Evolutionary conservation across 129 eudicot genomes (phyloP).

Genomic region (Tagetes patula): DNA sequence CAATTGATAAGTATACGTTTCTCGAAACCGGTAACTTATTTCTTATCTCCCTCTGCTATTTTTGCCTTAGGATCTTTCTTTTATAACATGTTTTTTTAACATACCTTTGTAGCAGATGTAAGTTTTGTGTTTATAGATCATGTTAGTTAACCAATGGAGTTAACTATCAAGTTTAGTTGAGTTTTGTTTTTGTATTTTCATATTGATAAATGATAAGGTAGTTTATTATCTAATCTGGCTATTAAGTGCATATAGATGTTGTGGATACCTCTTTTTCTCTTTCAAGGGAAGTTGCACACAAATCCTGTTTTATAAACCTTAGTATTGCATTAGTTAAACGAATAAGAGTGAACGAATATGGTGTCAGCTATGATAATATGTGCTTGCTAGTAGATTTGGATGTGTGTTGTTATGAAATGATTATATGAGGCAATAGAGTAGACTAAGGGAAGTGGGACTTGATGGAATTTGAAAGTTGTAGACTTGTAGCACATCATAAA

Average conservation of each 20-base stretch:
- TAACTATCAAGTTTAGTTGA: constrained; percentile 2
- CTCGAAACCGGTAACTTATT: constrained; percentile 37
- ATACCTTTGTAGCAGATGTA: background rate
- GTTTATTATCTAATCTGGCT: background rate
- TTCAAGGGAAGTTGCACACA: background rate
- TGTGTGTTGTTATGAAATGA: constrained; percentile 1
- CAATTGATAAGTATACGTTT: constrained; percentile 37
- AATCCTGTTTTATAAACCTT: too few species aligned
- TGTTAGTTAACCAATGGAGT: background rate
- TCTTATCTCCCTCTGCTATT: background rate
- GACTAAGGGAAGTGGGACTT: background rate
- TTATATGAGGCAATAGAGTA: background rate
- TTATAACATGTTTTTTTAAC: background rate
- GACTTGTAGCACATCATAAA: background rate
- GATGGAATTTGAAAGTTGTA: constrained; percentile 7
- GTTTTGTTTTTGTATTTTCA: background rate
- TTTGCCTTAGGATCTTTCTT: background rate
- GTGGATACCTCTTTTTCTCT: background rate
- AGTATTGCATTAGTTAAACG: too few species aligned
- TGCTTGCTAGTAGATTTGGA: background rate
- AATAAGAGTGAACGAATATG: background rate
- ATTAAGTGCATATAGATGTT: background rate
- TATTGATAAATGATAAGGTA: background rate
- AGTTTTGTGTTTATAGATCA: constrained; percentile 4
- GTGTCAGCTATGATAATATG: background rate